phyloP scores from a whole-genome alignment of 805 yeast species.

The Millerozyma miso region DNA sequence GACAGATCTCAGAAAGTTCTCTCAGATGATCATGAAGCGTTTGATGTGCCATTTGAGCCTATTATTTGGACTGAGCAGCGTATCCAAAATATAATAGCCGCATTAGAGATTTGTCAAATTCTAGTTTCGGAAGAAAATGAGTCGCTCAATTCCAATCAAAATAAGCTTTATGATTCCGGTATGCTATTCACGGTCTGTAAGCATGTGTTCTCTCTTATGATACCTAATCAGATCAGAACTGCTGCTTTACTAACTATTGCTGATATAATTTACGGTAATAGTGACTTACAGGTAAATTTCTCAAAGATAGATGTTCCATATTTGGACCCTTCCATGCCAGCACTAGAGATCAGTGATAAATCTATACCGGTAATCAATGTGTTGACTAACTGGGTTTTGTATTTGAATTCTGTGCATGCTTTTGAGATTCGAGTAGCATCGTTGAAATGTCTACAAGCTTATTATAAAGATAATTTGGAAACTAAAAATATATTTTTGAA shows the following conservation, averaged over 20 bases:
- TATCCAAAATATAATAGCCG: conserved; percentile 57
- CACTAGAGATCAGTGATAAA: conserved; percentile 33
- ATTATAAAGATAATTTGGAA: conserved; percentile 58
- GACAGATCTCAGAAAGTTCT: conserved; percentile 26
- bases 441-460: conserved; percentile 59
- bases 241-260: conserved; percentile 71
- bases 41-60: conserved; percentile 4
- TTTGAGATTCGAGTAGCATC: conserved; percentile 82
- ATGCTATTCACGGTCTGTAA: conserved; percentile 62
- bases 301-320: conserved; percentile 88
- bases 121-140: conserved; percentile 73
- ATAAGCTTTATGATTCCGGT: conserved; percentile 53
- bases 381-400: conserved; percentile 77
- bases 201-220: conserved; percentile 62
- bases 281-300: conserved; percentile 63
- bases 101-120: conserved; percentile 67
- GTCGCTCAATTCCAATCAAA: conserved; percentile 57
- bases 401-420: conserved; percentile 74
- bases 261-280: conserved; percentile 66
- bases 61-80: conserved; percentile 74
- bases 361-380: conserved; percentile 69
- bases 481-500: conserved; percentile 59
- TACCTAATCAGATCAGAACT: conserved; percentile 65
- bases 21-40: conserved; percentile 15
- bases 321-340: conserved; percentile 66